These are phyloP conservation scores for Mycena filopes DNA, from an alignment of 768 basidiomycete species.

Conservation along the genomic window DNA sequence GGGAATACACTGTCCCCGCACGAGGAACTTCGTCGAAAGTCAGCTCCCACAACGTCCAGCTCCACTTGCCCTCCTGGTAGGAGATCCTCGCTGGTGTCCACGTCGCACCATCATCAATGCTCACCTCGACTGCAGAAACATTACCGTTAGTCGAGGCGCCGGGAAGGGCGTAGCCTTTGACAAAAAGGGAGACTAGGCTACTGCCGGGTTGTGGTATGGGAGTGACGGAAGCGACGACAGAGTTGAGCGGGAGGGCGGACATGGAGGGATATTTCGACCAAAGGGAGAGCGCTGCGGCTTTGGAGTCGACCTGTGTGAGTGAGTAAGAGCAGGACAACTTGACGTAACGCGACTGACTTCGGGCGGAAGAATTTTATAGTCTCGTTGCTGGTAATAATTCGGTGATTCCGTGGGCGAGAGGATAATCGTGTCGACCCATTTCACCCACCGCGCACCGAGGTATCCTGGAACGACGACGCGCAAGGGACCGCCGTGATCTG, in stretches of 20 bases:
- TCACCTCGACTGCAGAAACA: constrained; percentile 61
- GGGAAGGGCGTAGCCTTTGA: constrained; percentile 70
- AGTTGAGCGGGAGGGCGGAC: constrained; percentile 70
- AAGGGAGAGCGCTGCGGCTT: constrained; percentile 52
- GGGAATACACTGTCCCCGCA: constrained; percentile 55
- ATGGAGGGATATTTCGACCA: constrained; percentile 71
- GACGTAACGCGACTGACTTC: constrained; percentile 43
- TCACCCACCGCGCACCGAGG: constrained; percentile 78
- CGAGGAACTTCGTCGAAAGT: constrained; percentile 48
- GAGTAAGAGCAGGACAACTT: constrained; percentile 17
- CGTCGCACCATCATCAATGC: constrained; percentile 59
- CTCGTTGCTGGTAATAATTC: constrained; percentile 78
- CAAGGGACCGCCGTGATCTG: constrained; percentile 74
- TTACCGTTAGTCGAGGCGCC: constrained; percentile 50
- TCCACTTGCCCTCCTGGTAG: constrained; percentile 74
- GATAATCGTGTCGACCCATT: constrained; percentile 75
- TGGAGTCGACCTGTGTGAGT: constrained; percentile 52
- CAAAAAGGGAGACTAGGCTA: constrained; percentile 42
- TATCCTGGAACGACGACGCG: constrained; percentile 77
- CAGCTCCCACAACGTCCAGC: constrained; percentile 79
- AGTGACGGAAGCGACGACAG: constrained; percentile 61
- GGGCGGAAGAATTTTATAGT: constrained; percentile 74
- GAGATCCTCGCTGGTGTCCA: constrained; percentile 64
- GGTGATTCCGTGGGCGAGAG: constrained; percentile 66
- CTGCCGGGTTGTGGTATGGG: constrained; percentile 38